Base-by-base conservation (phyloP, 164 flowering plant species). In the Saururus chinensis region DNA sequence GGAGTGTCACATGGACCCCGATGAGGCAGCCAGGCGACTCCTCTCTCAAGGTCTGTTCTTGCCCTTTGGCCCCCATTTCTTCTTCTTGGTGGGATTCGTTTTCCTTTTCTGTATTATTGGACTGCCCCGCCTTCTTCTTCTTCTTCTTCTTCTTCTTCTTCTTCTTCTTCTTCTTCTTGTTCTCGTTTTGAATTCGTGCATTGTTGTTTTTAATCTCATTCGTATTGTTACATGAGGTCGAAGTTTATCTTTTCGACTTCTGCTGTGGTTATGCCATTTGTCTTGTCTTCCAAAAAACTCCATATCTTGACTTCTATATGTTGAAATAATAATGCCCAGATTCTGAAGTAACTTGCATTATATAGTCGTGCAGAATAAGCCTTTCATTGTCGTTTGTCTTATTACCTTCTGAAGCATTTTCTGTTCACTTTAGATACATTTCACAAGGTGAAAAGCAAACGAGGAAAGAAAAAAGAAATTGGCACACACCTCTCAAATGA, bases 401-500 rank as follows among this genome's bases (percentile, higher is more conserved):
- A 45, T 45, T 10, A 12, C 49, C 17, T 45, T 45, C 17, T 60
- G 69, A 68, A 22, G 37, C 66, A 14, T 51, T 37, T 70, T 23
- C 37, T 26, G 23, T 45, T 71, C 70, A 53, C 2, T 78, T 71
- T 71, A 95, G 99, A 91, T 84, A 72, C 95, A 74, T 91, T 95
- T 68, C 99, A 80, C 58, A 96, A 95, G 79, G 98, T 95, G 81
- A 95, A 87, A 85, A 95, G 95, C 83, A 91, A 80, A 74, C 82
- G 85, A 66, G 97, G 91, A 60, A 95, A 87, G 95, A 89, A 85
- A 75, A 95, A 91, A 71, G 96, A 89, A 92, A 68, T 82, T 75
- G 53, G 70, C 53, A 72, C 65, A 72, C 78, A 55, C 68, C 61
- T 78, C 63, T 70, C 83, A 54, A 82, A 57, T 67, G 92, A 87